These are phyloP conservation scores for Boletus huronensis DNA, from an alignment of 768 basidiomycete species.

Conservation along the genomic window DNA sequence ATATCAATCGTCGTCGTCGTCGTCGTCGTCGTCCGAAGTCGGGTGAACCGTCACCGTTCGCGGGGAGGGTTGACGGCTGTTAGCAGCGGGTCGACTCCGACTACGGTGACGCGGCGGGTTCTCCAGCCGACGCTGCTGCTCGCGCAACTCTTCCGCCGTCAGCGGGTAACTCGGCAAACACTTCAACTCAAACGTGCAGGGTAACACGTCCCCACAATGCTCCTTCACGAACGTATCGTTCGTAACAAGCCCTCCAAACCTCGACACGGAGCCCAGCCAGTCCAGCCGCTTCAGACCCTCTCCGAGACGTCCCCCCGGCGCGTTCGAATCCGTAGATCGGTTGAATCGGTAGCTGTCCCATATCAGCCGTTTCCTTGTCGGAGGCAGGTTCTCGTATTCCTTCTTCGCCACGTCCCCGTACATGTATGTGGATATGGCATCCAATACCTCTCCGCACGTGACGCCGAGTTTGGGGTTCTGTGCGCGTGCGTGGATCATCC, in stretches of 20 bases:
- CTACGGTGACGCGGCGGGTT: conserved; percentile 19
- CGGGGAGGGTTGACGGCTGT: conserved; percentile 20
- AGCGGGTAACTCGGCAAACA: conserved; percentile 47
- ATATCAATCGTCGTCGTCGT: conserved; percentile 19
- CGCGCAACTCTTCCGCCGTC: conserved; percentile 48
- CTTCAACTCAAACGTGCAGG: conserved; percentile 59
- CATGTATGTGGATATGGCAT: conserved; percentile 50
- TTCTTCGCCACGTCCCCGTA: conserved; percentile 45
- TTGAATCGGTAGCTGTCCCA: conserved; percentile 59
- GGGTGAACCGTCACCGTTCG: conserved; percentile 11
- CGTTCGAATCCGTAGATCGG: conserved; percentile 57
- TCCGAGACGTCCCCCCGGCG: conserved; percentile 66
- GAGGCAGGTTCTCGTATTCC: conserved; percentile 47
- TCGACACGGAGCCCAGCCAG: conserved; percentile 54
- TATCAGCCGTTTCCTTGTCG: conserved; percentile 39
- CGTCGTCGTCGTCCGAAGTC: conserved; percentile 15
- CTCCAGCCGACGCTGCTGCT: conserved; percentile 39
- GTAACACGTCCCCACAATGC: conserved; percentile 45
- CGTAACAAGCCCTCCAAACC: conserved; percentile 58
- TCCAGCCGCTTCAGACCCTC: conserved; percentile 64
- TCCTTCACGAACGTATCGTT: conserved; percentile 44
- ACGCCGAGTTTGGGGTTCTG: conserved; percentile 47
- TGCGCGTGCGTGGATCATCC: conserved; percentile 50
- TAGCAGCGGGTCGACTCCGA: conserved; percentile 15
- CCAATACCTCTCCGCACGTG: conserved; percentile 65